Percentiles rank a stretch among this genome's conserved stretches.
Evolutionary conservation across 371 early-diverging fungal species (phyloP).

Genomic region (Syncephalastrum sp.): DNA sequence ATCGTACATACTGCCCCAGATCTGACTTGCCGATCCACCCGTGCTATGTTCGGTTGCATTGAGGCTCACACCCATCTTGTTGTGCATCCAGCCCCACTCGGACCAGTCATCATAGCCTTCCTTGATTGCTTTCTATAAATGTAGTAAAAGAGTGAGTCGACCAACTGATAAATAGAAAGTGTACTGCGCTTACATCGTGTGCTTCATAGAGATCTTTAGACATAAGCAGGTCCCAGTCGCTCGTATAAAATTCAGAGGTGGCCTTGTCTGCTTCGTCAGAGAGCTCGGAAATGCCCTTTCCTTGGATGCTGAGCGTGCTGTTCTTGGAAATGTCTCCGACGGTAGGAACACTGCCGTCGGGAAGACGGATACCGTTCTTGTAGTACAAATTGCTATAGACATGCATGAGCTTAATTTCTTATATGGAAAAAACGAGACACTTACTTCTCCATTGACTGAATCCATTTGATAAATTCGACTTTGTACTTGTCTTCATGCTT

Average conservation of each 20-base stretch:
- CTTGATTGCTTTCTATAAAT: slow-evolving; percentile 19
- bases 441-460: slow-evolving; percentile 27
- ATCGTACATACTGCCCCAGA: slow-evolving; percentile 26
- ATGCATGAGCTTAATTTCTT: background rate
- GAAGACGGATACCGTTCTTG: slow-evolving; percentile 24
- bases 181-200: slow-evolving; percentile 8
- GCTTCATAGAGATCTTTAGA: slow-evolving; percentile 28
- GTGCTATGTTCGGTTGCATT: slow-evolving; percentile 28
- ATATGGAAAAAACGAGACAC: background rate
- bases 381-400: slow-evolving; percentile 22
- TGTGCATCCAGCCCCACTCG: slow-evolving; percentile 29
- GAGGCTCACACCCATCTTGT: slow-evolving; percentile 28
- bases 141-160: background rate
- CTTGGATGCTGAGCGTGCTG: slow-evolving; percentile 6
- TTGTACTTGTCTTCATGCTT: slow-evolving; percentile 20
- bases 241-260: slow-evolving; percentile 10
- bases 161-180: background rate
- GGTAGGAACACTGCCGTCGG: slow-evolving; percentile 30
- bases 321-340: slow-evolving; percentile 20
- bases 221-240: slow-evolving; percentile 25
- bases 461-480: slow-evolving; percentile 34
- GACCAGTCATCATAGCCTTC: slow-evolving; percentile 37
- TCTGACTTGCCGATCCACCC: slow-evolving; percentile 13
- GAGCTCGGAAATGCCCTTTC: slow-evolving; percentile 10
- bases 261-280: slow-evolving; percentile 8